Conservation (phyloP, 2,329 filamentous ascomycete species). For the Exutisphaerella laricina region DNA sequence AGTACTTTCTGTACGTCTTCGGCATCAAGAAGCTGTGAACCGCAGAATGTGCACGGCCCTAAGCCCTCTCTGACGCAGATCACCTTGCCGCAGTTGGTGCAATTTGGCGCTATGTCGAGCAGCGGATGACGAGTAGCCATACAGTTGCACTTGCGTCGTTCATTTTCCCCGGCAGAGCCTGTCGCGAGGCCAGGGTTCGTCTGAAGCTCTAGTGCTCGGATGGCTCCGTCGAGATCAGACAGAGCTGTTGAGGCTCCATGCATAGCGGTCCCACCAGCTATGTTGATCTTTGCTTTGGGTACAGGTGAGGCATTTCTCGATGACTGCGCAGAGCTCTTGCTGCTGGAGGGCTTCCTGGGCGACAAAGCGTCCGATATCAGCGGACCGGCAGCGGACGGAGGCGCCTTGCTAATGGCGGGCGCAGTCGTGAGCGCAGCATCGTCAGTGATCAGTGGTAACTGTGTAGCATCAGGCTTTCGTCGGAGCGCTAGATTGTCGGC, state of each 20-base stretch:
- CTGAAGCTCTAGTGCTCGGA: conserved; percentile 81
- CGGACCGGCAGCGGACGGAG: conserved; percentile 66
- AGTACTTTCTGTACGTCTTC: conserved; percentile 82
- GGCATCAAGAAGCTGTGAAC: conserved; percentile 62
- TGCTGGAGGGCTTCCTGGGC: conserved; percentile 47
- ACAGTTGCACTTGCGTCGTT: conserved; percentile 72
- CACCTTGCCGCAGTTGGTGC: conserved; percentile 86
- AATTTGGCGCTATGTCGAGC: conserved; percentile 88
- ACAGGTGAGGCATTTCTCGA: conserved; percentile 48
- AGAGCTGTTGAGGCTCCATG: conserved; percentile 71
- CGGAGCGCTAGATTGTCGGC: conserved; percentile 46
- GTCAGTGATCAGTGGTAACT: conserved; percentile 41
- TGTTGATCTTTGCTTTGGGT: conserved; percentile 56
- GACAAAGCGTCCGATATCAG: conserved; percentile 67
- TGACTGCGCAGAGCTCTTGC: conserved; percentile 20
- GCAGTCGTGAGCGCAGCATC: conserved; percentile 41
- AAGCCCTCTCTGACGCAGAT: conserved; percentile 91
- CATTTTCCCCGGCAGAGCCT: conserved; percentile 45
- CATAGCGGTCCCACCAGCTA: conserved; percentile 75
- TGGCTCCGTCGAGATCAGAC: conserved; percentile 66
- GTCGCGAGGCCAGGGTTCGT: conserved; percentile 67
- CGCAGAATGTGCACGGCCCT: conserved; percentile 90
- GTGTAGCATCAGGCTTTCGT: conserved; percentile 42
- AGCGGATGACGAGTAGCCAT: conserved; percentile 83
- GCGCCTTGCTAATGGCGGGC: conserved; percentile 46